Evolutionary conservation across 106 monocot species (phyloP), one percentile per base, ranked within the genome.

Genomic region (Allium sativum): DNA sequence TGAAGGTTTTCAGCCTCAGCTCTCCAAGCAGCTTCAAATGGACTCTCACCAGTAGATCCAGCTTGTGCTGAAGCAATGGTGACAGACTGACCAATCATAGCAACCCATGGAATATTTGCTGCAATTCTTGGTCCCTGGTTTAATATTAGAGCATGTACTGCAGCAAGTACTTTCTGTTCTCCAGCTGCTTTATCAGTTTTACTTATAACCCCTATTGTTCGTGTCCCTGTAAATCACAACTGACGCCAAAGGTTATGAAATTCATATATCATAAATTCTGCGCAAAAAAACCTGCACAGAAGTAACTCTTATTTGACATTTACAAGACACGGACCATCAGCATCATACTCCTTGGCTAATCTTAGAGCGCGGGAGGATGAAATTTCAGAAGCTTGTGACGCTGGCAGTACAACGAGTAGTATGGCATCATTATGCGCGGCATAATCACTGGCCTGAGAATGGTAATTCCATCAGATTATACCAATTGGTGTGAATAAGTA

Each of bases 21-120:
- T 65, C 75, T 74, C 93, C 93, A 93, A n/a, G 85, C 93, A 69
- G 82, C 88, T 72, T 93, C 93, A n/a, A 93, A 67, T 45, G 93
- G 88, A 42, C 67, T 88, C 19, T 88, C 88, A 9, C 86, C 83
- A 63, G 80, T 79, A 50, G 85, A 92, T 70, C 92, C 92, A 69
- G 81, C 76, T 70, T 93, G 88, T 73, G 93, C 74, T 20, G 93
- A 93, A 61, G 93, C 84, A 65, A 93, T 88, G 41, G 92, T 56
- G 64, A 87, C 87, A 66, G 92, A 87, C 42, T 93, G 92, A 7
- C 92, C 92, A 52, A 93, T 93, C 8, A 88, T 48, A 71, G 93
- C 93, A 48, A 93, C 82, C 92, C 93, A 93, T 8, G 78, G 77
- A 74, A 93, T 80, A 69, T 93, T 88, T 52, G 79, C 74, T 58